Evolutionary conservation across 306 rosid species (phyloP).

Genomic region (Acacia acuminata): DNA sequence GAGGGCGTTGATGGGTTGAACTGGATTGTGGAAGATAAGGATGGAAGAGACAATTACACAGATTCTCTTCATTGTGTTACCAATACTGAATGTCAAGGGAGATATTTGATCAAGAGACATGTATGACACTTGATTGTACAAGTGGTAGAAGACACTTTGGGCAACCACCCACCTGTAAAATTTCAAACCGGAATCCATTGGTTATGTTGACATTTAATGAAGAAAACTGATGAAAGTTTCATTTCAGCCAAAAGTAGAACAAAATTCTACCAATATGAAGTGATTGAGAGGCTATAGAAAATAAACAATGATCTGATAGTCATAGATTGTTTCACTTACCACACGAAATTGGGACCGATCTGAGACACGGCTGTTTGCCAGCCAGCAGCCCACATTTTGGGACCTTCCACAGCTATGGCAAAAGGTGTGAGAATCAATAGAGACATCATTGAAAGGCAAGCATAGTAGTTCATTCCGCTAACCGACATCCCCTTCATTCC

Average conservation of each 20-base stretch:
- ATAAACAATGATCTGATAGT: background rate
- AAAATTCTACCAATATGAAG: background rate
- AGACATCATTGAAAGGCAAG: slow-evolving; percentile 83
- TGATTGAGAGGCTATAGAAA: background rate
- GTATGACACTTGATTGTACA: slow-evolving; percentile 87
- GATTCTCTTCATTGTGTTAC: slow-evolving; percentile 89
- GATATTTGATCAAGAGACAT: slow-evolving; percentile 90
- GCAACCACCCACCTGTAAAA: slow-evolving; percentile 80
- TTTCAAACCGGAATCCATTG: slow-evolving; percentile 8
- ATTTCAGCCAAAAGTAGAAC: background rate
- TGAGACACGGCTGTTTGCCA: slow-evolving; percentile 67
- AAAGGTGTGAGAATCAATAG: slow-evolving; percentile 75
- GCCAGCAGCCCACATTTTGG: slow-evolving; percentile 84
- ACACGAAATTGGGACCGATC: slow-evolving; percentile 79
- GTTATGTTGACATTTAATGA: background rate
- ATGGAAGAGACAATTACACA: slow-evolving; percentile 80
- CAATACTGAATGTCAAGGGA: slow-evolving; percentile 83
- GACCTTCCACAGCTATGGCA: slow-evolving; percentile 86
- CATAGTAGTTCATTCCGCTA: slow-evolving; percentile 91
- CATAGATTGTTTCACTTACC: slow-evolving; percentile 49
- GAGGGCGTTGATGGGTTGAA: slow-evolving; percentile 69
- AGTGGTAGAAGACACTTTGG: slow-evolving; percentile 85
- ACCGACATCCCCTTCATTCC: slow-evolving; percentile 89
- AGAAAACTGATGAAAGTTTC: slow-evolving; percentile 4
- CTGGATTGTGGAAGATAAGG: slow-evolving; percentile 69